These are phyloP conservation scores for Botryosphaeria dothidea DNA, from an alignment of 2,329 filamentous ascomycete genomes.

Conservation along the genomic window DNA sequence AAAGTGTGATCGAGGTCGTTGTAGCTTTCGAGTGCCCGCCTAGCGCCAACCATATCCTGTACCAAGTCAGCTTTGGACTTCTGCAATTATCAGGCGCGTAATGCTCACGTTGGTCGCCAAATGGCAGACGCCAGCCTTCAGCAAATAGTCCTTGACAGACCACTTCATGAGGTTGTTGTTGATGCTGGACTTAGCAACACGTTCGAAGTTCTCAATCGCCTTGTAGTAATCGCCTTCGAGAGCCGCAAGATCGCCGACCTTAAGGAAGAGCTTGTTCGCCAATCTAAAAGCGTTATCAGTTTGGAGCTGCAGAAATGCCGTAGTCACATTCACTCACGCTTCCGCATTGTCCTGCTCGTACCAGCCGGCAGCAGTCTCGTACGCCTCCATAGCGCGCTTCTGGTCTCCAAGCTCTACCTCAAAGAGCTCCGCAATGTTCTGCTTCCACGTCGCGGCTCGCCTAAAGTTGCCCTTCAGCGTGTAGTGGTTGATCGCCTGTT, in stretches of 20 bases:
- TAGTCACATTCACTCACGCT: slow-evolving; percentile 58
- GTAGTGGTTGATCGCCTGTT: slow-evolving; percentile 76
- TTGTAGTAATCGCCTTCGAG: slow-evolving; percentile 82
- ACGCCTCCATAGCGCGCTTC: slow-evolving; percentile 74
- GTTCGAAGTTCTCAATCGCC: slow-evolving; percentile 67
- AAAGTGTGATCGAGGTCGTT: slow-evolving; percentile 65
- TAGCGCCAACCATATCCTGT: slow-evolving; percentile 73
- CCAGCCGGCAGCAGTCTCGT: slow-evolving; percentile 80
- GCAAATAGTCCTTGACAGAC: slow-evolving; percentile 92
- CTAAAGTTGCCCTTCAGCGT: slow-evolving; percentile 88
- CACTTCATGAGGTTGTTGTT: slow-evolving; percentile 92
- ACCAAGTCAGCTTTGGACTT: not conserved
- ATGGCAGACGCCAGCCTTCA: slow-evolving; percentile 92
- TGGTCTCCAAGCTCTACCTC: slow-evolving; percentile 76
- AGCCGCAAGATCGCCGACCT: slow-evolving; percentile 84
- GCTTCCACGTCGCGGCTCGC: slow-evolving; percentile 81
- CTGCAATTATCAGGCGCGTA: not conserved
- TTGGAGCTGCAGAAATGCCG: not conserved
- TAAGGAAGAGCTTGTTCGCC: slow-evolving; percentile 91
- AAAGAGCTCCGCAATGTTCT: slow-evolving; percentile 82
- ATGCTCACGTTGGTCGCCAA: slow-evolving; percentile 59
- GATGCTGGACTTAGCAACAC: slow-evolving; percentile 74
- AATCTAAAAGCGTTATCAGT: slow-evolving; percentile 54
- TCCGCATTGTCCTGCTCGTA: slow-evolving; percentile 83
- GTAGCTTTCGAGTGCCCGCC: slow-evolving; percentile 80